These are phyloP conservation scores for Tardiomyces digboiensis DNA, from an alignment of 1,139 yeast species.

Conservation along the genomic window DNA sequence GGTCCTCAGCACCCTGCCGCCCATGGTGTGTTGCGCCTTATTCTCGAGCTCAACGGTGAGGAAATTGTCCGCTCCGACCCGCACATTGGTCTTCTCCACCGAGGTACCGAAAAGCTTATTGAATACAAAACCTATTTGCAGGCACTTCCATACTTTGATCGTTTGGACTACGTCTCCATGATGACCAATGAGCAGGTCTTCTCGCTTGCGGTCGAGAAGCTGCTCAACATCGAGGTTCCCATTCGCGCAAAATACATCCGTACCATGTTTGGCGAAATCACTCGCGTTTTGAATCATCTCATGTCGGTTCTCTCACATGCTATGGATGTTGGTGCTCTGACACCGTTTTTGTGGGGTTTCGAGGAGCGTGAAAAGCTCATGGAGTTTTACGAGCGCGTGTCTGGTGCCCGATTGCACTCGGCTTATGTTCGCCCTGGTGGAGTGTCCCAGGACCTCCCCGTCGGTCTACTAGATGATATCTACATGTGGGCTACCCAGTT, in stretches of 20 bases:
- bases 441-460: conserved; percentile 81
- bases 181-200: conserved; percentile 90
- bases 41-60: conserved; percentile 81
- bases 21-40: conserved; percentile 83
- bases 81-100: conserved; percentile 77
- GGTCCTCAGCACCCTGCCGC: conserved; percentile 97
- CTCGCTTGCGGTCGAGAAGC: conserved; percentile 76
- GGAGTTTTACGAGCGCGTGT: conserved; percentile 89
- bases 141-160: conserved; percentile 84
- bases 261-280: conserved; percentile 81
- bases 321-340: conserved; percentile 93
- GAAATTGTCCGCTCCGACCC: conserved; percentile 85
- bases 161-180: conserved; percentile 85
- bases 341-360: conserved; percentile 92
- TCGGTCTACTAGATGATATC: conserved; percentile 79
- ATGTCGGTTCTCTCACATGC: conserved; percentile 86
- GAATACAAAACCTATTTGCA: conserved; percentile 78
- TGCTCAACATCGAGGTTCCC: conserved; percentile 79
- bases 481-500: conserved; percentile 97
- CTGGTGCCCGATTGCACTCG: conserved; percentile 84
- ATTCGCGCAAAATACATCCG: conserved; percentile 78
- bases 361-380: conserved; percentile 90
- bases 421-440: conserved; percentile 94
- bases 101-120: conserved; percentile 85
- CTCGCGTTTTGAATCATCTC: conserved; percentile 75